phyloP scores from a whole-genome alignment of 768 basidiomycete genomes.

The Tulasnella sp. region DNA sequence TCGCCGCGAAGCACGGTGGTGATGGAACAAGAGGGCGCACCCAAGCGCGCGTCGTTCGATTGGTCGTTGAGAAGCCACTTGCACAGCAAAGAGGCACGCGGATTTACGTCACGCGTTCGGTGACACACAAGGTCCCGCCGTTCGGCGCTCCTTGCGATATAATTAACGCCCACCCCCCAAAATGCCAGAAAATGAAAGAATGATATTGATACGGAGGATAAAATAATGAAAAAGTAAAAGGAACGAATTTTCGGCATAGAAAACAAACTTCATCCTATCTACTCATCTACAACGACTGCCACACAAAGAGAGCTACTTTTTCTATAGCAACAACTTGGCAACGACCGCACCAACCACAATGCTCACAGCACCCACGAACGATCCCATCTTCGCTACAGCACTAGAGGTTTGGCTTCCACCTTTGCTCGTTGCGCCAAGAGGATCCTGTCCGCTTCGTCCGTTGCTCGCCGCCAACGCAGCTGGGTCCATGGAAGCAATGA shows the following conservation, averaged over 20 bases:
- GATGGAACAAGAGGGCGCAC: background rate
- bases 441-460: conserved; percentile 10
- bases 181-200: background rate
- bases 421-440: conserved; percentile 10
- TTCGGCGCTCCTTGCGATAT: background rate
- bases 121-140: background rate
- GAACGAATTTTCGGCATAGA: background rate
- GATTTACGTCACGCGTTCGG: background rate
- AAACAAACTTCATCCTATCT: background rate
- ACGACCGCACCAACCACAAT: background rate
- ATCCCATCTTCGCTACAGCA: background rate
- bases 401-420: background rate
- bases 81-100: background rate
- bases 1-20: background rate
- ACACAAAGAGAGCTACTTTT: background rate
- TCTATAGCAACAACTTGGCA: background rate
- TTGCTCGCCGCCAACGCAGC: background rate
- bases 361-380: background rate
- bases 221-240: background rate
- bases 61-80: background rate
- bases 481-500: background rate
- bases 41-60: background rate
- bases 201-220: background rate
- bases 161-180: background rate
- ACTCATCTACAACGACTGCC: background rate